Conservation (phyloP, 2,329 filamentous ascomycete species). For the Dryadomyces quercivorus region DNA sequence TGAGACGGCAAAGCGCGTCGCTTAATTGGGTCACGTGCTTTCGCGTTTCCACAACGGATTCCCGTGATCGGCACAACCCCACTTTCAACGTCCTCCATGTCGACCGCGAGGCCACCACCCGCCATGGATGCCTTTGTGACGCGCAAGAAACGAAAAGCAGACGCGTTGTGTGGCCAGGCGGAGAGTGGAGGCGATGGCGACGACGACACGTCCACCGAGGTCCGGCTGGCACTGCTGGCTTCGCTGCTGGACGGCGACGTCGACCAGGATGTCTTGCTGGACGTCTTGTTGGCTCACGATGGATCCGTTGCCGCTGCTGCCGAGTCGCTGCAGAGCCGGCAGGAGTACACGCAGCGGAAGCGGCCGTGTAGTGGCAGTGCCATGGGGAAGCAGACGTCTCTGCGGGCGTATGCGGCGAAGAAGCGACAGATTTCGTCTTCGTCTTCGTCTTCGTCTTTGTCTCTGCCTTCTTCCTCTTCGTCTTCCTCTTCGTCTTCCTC, state of each 20-base stretch:
- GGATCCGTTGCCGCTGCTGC: constrained; percentile 62
- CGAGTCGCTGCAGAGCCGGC: constrained; percentile 32
- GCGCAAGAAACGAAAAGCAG: constrained; percentile 37
- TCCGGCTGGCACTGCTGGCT: constrained; percentile 73
- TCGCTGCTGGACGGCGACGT: constrained; percentile 57
- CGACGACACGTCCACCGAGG: constrained; percentile 66
- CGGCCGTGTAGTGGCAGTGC: constrained; percentile 11
- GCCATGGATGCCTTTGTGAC: constrained; percentile 47
- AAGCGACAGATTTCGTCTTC: background rate
- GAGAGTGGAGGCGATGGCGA: background rate
- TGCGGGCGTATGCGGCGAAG: constrained; percentile 36
- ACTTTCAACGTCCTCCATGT: too few species aligned
- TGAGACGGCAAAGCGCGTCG: background rate
- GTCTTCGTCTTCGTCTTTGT: too few species aligned
- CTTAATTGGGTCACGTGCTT: constrained; percentile 11
- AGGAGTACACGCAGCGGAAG: background rate
- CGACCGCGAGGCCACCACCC: background rate
- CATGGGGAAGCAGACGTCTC: constrained; percentile 50
- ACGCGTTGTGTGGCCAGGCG: background rate
- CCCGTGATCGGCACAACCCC: constrained; percentile 10
- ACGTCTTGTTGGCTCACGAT: constrained; percentile 64
- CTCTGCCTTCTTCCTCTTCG: constrained; percentile 21
- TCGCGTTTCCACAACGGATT: constrained; percentile 35
- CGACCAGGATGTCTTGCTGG: constrained; percentile 57
- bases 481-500: background rate